Conservation (phyloP, 1,284 basidiomycete species). For the Cryptococcus sp. region DNA sequence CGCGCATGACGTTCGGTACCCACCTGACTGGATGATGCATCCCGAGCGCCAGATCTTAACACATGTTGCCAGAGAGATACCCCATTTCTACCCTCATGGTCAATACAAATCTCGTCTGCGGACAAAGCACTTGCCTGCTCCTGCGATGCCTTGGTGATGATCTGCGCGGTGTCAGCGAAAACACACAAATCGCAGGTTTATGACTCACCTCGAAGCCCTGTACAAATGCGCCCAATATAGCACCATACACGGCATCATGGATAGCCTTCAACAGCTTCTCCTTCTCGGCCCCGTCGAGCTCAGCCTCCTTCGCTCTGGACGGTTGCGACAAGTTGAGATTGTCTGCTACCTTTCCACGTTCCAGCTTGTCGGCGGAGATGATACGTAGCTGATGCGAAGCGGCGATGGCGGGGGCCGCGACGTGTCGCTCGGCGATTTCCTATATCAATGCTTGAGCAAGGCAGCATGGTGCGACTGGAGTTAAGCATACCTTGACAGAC, state of each 20-base stretch:
- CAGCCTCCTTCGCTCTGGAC: slow-evolving; percentile 13
- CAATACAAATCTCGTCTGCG: neutral
- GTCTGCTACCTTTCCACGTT: slow-evolving; percentile 30
- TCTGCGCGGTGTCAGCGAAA: slow-evolving; percentile 15
- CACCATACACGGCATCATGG: slow-evolving; percentile 37
- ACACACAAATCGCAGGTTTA: too few relatives aligned
- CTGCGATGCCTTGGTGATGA: slow-evolving; percentile 42
- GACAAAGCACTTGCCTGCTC: slow-evolving; percentile 24
- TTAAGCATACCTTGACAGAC: slow-evolving; percentile 24
- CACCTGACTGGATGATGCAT: slow-evolving; percentile 44
- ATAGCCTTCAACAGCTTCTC: slow-evolving; percentile 31
- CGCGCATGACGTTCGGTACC: neutral
- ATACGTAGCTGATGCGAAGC: slow-evolving; percentile 45
- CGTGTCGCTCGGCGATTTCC: slow-evolving; percentile 41
- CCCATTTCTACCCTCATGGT: slow-evolving; percentile 32
- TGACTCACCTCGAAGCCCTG: slow-evolving; percentile 41
- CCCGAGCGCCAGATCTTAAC: slow-evolving; percentile 45
- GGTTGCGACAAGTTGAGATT: slow-evolving; percentile 31
- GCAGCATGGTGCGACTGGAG: neutral
- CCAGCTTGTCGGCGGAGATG: slow-evolving; percentile 38
- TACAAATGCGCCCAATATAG: slow-evolving; percentile 41
- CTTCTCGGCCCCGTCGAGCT: slow-evolving; percentile 15
- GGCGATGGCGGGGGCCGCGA: slow-evolving; percentile 41
- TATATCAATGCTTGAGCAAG: slow-evolving; percentile 3
- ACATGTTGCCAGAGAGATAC: slow-evolving; percentile 32